Evolutionary conservation across 768 basidiomycete genomes (phyloP), one percentile per base, ranked within the genome.

Genomic region (Dendrothele bispora): DNA sequence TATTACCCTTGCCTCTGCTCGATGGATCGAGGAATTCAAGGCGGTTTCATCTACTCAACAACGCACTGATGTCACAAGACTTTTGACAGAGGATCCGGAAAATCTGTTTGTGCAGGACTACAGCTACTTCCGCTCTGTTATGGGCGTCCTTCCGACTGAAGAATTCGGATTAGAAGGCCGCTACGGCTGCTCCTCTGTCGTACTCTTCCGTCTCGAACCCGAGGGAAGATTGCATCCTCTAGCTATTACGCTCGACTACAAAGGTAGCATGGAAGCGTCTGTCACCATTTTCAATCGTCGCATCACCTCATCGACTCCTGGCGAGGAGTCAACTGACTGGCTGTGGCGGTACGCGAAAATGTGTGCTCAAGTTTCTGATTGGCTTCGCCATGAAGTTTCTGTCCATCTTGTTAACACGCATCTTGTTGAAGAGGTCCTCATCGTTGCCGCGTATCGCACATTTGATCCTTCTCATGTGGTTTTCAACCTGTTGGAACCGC

Each of bases 271-370:
- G 49, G 52, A 55, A 4, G 48, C 43, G 2, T 61, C 63, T 20
- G 60, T 64, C 38, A 59, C 58, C 24, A 62, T 65, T 37, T 61
- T 66, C 57, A 66, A 66, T 48, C 54, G 51, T 25, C 56, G 63
- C 26, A 34, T 51, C 20, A 39, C 55, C 1, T 56, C 54, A 3
- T 39, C 32, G 12, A 35, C 37, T 15, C 8, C 24, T 1, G 38
- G 32, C 5, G 42, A 52, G 39, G 54, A 65, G 39, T 42, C 39
- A 5, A 18, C n/a, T 12, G 65, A 66, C 34, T 66, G 65, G 65
- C 63, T 63, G 1, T 66, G 65, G 65, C 61, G 65, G 15, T 65
- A 64, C 30, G 65, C 65, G 12, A 66, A 66, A 48, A 63, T 53
- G 52, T 63, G 62, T 38, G 53, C 49, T n/a, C 60, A 60, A 35